phyloP scores from a whole-genome alignment of 208 protist genomes.

The Acanthamoeba castellanii region DNA sequence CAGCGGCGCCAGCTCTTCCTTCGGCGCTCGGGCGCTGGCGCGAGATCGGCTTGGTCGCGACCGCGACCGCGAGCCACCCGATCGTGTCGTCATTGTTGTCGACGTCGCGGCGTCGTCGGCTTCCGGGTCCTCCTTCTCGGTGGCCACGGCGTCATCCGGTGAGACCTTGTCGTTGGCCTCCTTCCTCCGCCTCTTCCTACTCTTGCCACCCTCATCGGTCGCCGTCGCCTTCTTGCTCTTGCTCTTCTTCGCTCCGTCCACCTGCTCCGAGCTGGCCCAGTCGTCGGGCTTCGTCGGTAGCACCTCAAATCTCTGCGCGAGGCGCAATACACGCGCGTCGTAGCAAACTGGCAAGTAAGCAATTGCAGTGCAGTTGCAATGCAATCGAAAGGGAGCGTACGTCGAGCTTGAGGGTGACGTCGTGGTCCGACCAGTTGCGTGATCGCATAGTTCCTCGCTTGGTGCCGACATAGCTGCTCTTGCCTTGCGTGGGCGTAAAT shows the following conservation, averaged over 20 bases:
- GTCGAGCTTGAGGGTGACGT: slow-evolving; percentile 23
- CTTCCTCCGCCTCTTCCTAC: neutral
- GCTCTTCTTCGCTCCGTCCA: slow-evolving; percentile 6
- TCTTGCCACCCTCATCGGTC: neutral
- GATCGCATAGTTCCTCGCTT: neutral
- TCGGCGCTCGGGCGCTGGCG: no score
- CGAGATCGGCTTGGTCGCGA: no score
- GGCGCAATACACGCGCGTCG: neutral
- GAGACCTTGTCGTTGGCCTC: neutral
- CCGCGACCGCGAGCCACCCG: no score
- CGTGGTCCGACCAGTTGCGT: neutral
- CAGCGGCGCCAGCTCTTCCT: no score
- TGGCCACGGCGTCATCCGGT: neutral
- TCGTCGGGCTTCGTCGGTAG: neutral
- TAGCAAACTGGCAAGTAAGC: neutral
- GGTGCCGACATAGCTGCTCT: neutral
- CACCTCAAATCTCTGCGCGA: neutral
- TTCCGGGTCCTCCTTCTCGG: neutral
- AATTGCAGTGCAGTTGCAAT: neutral
- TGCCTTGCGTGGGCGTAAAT: neutral
- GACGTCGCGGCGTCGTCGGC: no score
- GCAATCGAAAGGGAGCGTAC: neutral
- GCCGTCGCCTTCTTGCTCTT: neutral
- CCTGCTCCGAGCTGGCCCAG: slow-evolving; percentile 18
- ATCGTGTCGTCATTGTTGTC: no score